Evolutionary conservation across 192 early-diverging fungal species (phyloP), one percentile per base, ranked within the genome.

Genomic region (Coemansia brasiliensis): DNA sequence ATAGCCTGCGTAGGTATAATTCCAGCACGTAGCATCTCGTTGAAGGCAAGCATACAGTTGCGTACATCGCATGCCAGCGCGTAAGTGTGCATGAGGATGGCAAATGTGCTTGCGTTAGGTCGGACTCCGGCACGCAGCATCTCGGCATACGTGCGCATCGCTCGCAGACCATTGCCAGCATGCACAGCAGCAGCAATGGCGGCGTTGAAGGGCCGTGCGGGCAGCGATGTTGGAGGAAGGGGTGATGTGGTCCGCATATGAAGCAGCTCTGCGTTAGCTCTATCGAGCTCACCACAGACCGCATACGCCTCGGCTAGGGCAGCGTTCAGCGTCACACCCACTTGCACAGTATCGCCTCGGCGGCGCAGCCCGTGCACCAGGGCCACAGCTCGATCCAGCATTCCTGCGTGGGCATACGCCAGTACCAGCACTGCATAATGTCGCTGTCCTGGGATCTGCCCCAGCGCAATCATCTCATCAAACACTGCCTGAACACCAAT

Each of bases 101-200:
- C 86, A 71, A 87, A 95, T 1, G 94, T 94, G 51, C 85, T 67
- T 5, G 65, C 59, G 61, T 91, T 86, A 0, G 94, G 92, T 45
- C 76, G 69, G 48, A 93, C 87, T 18, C 92, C 93, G 50, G 87
- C 67, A 0, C 74, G 60, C 8, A 82, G 72, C 93, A 98, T 96
- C 61, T 94, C 88, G 24, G 86, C 79, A 25, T 94, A 81, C 5
- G 92, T 63, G 8, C 66, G 74, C 59, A 92, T 93, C 1, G 91
- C 87, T 55, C 90, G 85, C 22, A 54, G 39, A 60, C 89, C 93
- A 62, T 93, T 49, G 37, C 76, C 66, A 8, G 37, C 24, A 45
- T 63, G 53, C 17, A 79, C 61, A 38, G 69, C 22, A 10, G 70
- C 76, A 5, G 73, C 53, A 27, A 79, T 79, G 29, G 73, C 12